Percentiles rank a stretch among this genome's conserved stretches.
Evolutionary conservation across 495 filamentous ascomycete genomes (phyloP).

Genomic region (Podospora appendiculata): DNA sequence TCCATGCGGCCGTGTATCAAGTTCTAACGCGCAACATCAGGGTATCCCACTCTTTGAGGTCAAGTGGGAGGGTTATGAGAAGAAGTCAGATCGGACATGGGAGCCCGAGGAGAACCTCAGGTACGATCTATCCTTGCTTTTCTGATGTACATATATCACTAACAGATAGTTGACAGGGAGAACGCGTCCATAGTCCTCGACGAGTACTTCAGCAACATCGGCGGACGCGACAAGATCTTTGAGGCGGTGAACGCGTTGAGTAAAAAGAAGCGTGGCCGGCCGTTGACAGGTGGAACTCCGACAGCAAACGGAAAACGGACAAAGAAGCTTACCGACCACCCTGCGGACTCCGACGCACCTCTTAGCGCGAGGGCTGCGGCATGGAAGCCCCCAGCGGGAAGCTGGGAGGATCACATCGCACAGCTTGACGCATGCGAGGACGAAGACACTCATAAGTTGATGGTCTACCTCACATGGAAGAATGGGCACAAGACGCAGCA

Average conservation of each 20-base stretch:
- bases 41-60: slow-evolving; percentile 41
- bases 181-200: slow-evolving; percentile 36
- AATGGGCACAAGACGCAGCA: slow-evolving; percentile 54
- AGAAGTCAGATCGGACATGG: slow-evolving; percentile 51
- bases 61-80: slow-evolving; percentile 58
- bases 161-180: slow-evolving; percentile 19
- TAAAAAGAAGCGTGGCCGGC: slow-evolving; percentile 39
- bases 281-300: slow-evolving; percentile 20
- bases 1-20: not conserved
- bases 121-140: slow-evolving; percentile 18
- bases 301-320: slow-evolving; percentile 26
- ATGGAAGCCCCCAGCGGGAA: slow-evolving; percentile 49
- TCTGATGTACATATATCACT: slow-evolving; percentile 1
- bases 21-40: slow-evolving; percentile 9
- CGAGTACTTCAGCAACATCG: slow-evolving; percentile 36
- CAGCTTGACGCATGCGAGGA: slow-evolving; percentile 51
- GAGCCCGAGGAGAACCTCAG: slow-evolving; percentile 51
- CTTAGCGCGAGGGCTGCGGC: slow-evolving; percentile 19
- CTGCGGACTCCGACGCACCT: slow-evolving; percentile 29
- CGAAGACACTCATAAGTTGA: slow-evolving; percentile 35
- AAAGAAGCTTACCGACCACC: slow-evolving; percentile 26
- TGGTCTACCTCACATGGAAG: slow-evolving; percentile 49
- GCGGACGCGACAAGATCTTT: slow-evolving; percentile 48
- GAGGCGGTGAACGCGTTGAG: slow-evolving; percentile 29
- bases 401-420: slow-evolving; percentile 51